Conservation (phyloP, 78 protist genomes). For the Anaeramoeba ignava region DNA sequence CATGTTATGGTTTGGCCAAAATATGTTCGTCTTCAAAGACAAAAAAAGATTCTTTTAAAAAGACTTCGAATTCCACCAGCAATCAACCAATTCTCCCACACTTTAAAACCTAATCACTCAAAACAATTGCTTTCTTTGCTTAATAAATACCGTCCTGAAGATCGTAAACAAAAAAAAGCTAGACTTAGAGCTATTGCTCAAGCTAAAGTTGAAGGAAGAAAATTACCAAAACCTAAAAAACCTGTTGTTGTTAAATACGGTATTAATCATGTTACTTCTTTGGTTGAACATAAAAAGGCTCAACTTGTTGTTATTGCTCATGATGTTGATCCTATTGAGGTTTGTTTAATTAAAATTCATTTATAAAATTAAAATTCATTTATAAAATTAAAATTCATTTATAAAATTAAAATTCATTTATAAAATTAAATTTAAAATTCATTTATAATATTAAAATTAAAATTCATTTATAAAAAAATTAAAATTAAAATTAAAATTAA, state of each 20-base stretch:
- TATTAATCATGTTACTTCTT: conserved; percentile 80
- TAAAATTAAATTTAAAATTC: no score
- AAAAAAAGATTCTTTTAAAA: conserved; percentile 64
- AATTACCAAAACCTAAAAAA: conserved; percentile 21
- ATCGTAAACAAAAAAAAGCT: conserved; percentile 54
- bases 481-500: no score
- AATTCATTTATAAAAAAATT: no score
- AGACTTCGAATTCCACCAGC: conserved; percentile 92
- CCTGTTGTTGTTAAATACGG: conserved; percentile 71
- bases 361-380: no score
- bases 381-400: no score
- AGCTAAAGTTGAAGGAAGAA: conserved; percentile 26
- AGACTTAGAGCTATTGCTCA: conserved; percentile 48
- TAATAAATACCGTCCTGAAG: conserved; percentile 89
- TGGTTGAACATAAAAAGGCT: conserved; percentile 93
- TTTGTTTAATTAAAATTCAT: background rate
- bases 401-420: no score
- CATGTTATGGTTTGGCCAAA: conserved; percentile 88
- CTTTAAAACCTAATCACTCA: conserved; percentile 23
- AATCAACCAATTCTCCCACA: conserved; percentile 83
- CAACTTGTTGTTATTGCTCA: conserved; percentile 93
- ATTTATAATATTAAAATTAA: no score
- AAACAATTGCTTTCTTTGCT: conserved; percentile 69
- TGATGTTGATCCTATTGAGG: conserved; percentile 56
- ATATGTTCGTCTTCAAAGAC: conserved; percentile 88